Base-by-base conservation (phyloP, 2,329 filamentous ascomycete species). In the Cladosporium cucumerinum region DNA sequence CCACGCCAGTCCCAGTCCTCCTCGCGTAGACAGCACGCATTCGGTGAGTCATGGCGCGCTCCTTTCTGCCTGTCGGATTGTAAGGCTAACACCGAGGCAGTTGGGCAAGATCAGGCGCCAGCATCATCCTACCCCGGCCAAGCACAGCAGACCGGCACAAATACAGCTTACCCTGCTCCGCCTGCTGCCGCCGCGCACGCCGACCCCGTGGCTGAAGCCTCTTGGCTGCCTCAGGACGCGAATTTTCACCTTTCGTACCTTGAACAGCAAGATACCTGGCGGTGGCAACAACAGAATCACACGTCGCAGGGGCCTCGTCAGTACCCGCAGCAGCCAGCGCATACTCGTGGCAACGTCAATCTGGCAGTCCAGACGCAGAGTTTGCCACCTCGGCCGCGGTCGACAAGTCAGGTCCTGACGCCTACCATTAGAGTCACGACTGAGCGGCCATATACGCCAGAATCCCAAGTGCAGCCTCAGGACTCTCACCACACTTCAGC, bases 391-490 rank as follows among this genome's bases (percentile, higher is more conserved):
- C 65, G 46, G 21, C 55, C 65, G 62, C 67, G 62, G 49, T 46
- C 61, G 30, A 49, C 54, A 16, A 23, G 61, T 58, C 61, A 64
- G 61, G 39, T n/a, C n/a, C 3, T 63, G 57, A 66, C 66, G 49
- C 71, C 71, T 43, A 55, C 55, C 57, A 71, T 72, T 67, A 68
- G 66, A 71, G 57, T 72, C 69, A 69, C 63, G 23, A 67, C 69
- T 32, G 67, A 68, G 57, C 36, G 65, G 25, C 26, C 63, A 32
- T 62, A 63, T 60, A 66, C 49, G 64, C 62, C 63, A 4, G 51
- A 65, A 14, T 55, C 39, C 28, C 58, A 52, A 49, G 49, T 16
- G 32, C 57, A 71, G 70, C 71, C 69, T 72, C 70, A 73, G 69
- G 68, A 68, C 67, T 64, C 62, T 52, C 62, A 64, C 7, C 55